These are phyloP conservation scores for Sporobolomyces roseus DNA, from an alignment of 768 basidiomycete genomes.

Conservation along the genomic window DNA sequence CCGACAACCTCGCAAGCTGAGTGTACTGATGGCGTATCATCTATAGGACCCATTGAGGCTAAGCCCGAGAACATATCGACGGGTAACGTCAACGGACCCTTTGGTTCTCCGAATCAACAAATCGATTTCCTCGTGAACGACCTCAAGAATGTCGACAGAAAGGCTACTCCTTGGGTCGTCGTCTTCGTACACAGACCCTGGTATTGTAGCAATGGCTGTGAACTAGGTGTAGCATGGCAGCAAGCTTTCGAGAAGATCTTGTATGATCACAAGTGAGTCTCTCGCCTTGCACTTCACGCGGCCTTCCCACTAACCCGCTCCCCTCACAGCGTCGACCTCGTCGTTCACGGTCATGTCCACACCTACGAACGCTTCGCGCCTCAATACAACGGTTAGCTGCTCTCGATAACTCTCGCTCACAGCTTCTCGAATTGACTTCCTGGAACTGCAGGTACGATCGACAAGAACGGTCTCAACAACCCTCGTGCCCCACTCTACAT, in stretches of 20 bases:
- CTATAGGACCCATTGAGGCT: conserved; percentile 28
- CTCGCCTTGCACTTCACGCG: too few species aligned
- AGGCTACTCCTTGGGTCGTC: conserved; percentile 45
- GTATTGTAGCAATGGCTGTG: conserved; percentile 10
- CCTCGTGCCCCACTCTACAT: conserved; percentile 12
- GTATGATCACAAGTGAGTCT: conserved; percentile 43
- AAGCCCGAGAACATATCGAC: conserved; percentile 11
- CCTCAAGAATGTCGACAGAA: conserved; percentile 42
- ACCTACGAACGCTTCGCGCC: conserved; percentile 28
- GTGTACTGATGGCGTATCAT: too few species aligned
- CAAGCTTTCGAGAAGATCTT: conserved; percentile 45
- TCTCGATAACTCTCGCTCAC: background rate
- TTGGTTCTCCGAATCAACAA: conserved; percentile 34
- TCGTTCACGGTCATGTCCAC: conserved; percentile 5
- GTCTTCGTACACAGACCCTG: conserved; percentile 41
- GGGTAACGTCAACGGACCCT: conserved; percentile 31
- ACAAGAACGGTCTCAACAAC: conserved; percentile 28
- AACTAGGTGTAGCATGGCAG: conserved; percentile 31
- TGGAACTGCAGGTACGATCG: conserved; percentile 33
- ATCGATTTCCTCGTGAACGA: conserved; percentile 43
- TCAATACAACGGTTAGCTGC: conserved; percentile 18
- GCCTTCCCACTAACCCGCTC: too few species aligned
- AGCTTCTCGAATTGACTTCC: background rate
- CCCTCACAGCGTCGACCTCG: conserved; percentile 6
- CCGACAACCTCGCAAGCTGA: too few species aligned